Evolutionary conservation across 108 stramenopile genomes (phyloP).

Genomic region (Aurantiochytrium sp.): DNA sequence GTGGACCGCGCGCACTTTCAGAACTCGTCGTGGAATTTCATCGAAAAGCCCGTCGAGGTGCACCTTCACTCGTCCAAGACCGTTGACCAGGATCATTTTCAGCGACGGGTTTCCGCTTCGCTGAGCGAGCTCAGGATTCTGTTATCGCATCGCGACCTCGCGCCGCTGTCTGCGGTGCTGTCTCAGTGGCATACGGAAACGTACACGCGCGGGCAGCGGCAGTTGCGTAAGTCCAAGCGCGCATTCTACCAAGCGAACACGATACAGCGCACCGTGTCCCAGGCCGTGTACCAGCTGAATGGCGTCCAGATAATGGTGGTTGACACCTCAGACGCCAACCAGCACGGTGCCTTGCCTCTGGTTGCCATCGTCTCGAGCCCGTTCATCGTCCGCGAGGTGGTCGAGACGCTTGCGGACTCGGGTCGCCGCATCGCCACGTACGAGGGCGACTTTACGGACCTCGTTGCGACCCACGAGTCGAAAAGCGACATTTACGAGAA

Average conservation of each 20-base stretch:
- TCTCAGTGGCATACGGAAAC: not conserved
- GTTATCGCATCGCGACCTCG: not conserved
- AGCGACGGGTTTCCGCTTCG: not conserved
- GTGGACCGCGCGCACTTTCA: not conserved
- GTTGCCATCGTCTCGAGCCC: not conserved
- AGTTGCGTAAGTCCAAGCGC: not conserved
- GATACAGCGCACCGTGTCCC: not conserved
- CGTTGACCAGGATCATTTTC: not conserved
- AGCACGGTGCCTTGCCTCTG: not conserved
- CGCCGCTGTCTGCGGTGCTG: not conserved
- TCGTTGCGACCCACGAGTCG: not conserved
- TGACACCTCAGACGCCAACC: not conserved
- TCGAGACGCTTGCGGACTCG: not conserved
- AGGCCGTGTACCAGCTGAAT: not conserved
- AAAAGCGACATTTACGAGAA: not conserved
- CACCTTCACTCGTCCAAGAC: not conserved
- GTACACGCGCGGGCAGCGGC: not conserved
- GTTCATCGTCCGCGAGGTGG: not conserved
- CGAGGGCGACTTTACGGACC: conserved; percentile 18
- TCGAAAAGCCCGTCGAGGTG: not conserved
- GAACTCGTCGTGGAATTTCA: not conserved
- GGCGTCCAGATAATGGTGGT: not conserved
- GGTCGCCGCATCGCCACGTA: not conserved
- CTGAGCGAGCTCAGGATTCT: not conserved
- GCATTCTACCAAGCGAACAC: not conserved